phyloP scores from a whole-genome alignment of 129 eudicot genomes.

The Flaveria linearis region DNA sequence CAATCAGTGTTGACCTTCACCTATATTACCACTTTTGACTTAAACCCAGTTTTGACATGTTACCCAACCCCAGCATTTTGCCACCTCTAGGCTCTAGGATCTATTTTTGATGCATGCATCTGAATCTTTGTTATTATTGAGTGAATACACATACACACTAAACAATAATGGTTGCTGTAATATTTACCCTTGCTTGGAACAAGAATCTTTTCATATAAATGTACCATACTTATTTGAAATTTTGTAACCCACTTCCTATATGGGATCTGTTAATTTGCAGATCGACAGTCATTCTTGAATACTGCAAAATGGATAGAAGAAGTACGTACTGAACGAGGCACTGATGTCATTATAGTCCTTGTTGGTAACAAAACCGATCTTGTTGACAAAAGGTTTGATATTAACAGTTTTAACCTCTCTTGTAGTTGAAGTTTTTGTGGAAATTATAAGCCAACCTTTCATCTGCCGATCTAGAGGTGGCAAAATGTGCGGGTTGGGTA shows the following conservation, averaged over 20 bases:
- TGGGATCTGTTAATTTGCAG: conserved; percentile 37
- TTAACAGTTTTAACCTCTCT: not conserved
- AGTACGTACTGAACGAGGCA: conserved; percentile 87
- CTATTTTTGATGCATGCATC: conserved; percentile 4
- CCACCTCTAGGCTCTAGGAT: not conserved
- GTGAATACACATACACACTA: conserved; percentile 9
- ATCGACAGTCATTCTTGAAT: conserved; percentile 85
- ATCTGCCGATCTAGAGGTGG: not conserved
- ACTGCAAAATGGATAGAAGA: conserved; percentile 93
- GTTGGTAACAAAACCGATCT: conserved; percentile 97
- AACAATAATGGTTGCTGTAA: not conserved
- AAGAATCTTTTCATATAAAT: conserved; percentile 3
- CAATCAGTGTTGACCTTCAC: not conserved
- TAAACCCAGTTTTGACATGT: not conserved
- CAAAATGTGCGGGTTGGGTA: not conserved
- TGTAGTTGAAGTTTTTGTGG: not conserved
- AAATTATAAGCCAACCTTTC: not conserved
- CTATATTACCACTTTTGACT: not conserved
- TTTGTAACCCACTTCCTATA: conserved; percentile 10
- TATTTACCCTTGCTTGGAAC: conserved; percentile 10
- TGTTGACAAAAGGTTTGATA: conserved; percentile 82
- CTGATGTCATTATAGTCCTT: conserved; percentile 86
- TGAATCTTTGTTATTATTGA: not conserved
- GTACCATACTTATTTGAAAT: not conserved
- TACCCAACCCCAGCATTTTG: not conserved